Base-by-base conservation (phyloP, 1,139 yeast genomes). In the Geotrichum bryndzae region DNA sequence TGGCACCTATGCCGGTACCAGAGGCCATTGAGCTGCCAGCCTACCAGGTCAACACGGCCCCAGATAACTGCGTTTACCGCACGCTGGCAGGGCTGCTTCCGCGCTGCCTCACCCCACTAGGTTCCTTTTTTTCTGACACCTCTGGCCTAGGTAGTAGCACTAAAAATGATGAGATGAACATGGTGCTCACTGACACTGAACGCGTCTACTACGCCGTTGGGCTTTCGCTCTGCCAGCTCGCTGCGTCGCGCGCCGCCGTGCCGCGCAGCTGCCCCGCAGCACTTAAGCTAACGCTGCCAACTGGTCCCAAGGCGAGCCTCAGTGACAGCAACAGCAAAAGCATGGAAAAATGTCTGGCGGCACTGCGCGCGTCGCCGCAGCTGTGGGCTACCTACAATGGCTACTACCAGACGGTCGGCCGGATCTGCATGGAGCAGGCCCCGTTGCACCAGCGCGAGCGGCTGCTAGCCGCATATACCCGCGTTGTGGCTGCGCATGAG, bases 301-400 rank as follows among this genome's bases (percentile, higher is more conserved):
- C 18, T 41, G 10, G 38, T 3, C 13, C 13, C 48, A 33, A 27
- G 15, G 35, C 3, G 1, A 18, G 22, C 15, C 7, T 22, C 48
- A n/a, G 46, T 15, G 5, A 3, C 31, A 51, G 33, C 54, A 33
- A 33, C 15, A 51, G 29, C 27, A 27, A 13, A 13, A 29, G 33
- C 51, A 53, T 27, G 22, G n/a, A 48, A 15, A 46, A 33, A 13
- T 61, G 63, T 33, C 56, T 61, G 4, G 6, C n/a, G 6, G 53
- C 25, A 11, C 50, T 61, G 2, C 60, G 55, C 33, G 51, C 50
- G 22, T 38, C 56, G 22, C 54, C 61, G 2, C 63, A 54, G 23
- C 51, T 56, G 54, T 61, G 63, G 63, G 58, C 63, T 13, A 61
- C 61, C 5, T 61, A 54, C 31, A 57, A 54, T 35, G 61, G 61